Evolutionary conservation across 1,284 basidiomycete species (phyloP), one percentile per base, ranked within the genome.

Genomic region (Prillingera fragicola): DNA sequence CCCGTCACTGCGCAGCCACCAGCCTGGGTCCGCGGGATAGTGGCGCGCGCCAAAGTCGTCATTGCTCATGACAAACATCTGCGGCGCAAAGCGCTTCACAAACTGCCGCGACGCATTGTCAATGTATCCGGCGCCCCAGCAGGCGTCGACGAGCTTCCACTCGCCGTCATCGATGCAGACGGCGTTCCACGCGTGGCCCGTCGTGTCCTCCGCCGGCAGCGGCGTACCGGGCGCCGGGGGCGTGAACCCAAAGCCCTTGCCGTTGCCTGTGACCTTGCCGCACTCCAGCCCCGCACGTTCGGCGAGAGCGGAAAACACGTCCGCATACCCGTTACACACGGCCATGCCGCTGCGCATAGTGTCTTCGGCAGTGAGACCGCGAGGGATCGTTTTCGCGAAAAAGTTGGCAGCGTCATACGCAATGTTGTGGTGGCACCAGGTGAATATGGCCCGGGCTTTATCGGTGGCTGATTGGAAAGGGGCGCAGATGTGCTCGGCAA

Each of bases 401-500:
- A 48, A 52, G 38, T 38, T 44, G 5, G 24, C 38, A 7, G 35
- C 39, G 31, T 52, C 50, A 19, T 52, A 52, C 14, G 21, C 33
- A 25, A 52, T 31, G 50, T 48, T 52, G 43, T 52, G 32, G 36
- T 52, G 50, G n/a, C 28, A 37, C 50, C 50, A 52, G 1, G 50
- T 48, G 39, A 52, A 52, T 38, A 52, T 42, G 0, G 45, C 50
- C 12, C 50, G 50, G 15, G 50, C 50, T 25, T 48, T 48, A 43
- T 52, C 50, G 0, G 50, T 42, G 10, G 25, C 8, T 0, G 29
- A 29, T 6, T 33, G 15, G 43, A 52, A 48, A 0, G 45, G 45
- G 3, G 21, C 15, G 39, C 50, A 52, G 3, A 52, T 42, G 13
- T 12, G 39, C 3, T 38, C 23, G 2, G 50, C 45, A 6, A 52